These are phyloP conservation scores for Coemansia sp. DNA, from an alignment of 192 early-diverging fungal genomes.

Conservation along the genomic window DNA sequence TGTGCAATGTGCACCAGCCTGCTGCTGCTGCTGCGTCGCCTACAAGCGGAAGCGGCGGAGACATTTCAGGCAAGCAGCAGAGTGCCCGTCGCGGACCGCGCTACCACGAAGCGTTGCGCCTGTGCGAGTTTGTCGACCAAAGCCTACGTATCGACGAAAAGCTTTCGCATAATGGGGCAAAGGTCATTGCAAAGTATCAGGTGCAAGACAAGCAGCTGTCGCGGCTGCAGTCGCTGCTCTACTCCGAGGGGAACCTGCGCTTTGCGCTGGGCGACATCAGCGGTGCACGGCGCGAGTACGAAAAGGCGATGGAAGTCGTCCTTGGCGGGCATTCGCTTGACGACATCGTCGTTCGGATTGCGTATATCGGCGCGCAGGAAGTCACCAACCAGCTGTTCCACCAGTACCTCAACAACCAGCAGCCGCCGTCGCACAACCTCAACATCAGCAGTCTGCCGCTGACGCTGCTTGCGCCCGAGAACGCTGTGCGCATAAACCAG, in stretches of 20 bases:
- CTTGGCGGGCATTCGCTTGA: conserved; percentile 60
- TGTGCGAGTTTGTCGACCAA: conserved; percentile 79
- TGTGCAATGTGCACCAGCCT: conserved; percentile 56
- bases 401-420: conserved; percentile 32
- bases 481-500: conserved; percentile 61
- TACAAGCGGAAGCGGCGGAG: conserved; percentile 13
- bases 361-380: conserved; percentile 39
- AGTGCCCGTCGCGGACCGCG: conserved; percentile 49
- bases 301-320: conserved; percentile 76
- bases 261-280: conserved; percentile 73
- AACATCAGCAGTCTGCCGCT: conserved; percentile 52
- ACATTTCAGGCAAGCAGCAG: conserved; percentile 12
- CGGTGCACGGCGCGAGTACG: conserved; percentile 79
- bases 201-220: conserved; percentile 67
- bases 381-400: conserved; percentile 50
- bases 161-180: conserved; percentile 8
- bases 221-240: conserved; percentile 81
- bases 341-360: conserved; percentile 54
- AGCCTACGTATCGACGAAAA: conserved; percentile 51
- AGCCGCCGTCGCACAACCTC: conserved; percentile 26
- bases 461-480: conserved; percentile 65
- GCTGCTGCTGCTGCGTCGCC: neutral
- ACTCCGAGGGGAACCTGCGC: conserved; percentile 83
- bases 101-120: conserved; percentile 76
- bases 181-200: conserved; percentile 28